Percentiles rank a stretch among this genome's conserved stretches.
Evolutionary conservation across 306 rosid species (phyloP).

Genomic region (Betula pendula): DNA sequence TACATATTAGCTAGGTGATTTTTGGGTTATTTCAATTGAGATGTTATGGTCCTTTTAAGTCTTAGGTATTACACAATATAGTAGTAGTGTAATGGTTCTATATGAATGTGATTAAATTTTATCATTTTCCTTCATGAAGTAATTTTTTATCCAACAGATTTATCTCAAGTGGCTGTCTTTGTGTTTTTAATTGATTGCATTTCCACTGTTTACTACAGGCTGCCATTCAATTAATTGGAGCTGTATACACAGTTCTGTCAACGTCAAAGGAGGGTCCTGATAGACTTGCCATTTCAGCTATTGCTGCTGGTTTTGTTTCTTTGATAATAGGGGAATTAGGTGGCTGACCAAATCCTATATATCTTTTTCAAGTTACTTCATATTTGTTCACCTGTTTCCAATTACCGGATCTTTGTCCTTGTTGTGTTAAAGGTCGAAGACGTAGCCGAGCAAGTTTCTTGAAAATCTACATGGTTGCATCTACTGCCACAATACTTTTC

Average conservation of each 20-base stretch:
- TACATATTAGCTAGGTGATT: not conserved
- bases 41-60: not conserved
- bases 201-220: slow-evolving; percentile 50
- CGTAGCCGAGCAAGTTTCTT: slow-evolving; percentile 56
- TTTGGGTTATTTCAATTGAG: not conserved
- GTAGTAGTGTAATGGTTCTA: not conserved
- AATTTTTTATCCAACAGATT: not conserved
- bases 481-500: slow-evolving; percentile 42
- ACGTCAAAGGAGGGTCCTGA: slow-evolving; percentile 40
- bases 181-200: slow-evolving; percentile 16
- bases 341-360: slow-evolving; percentile 23
- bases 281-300: slow-evolving; percentile 49
- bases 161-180: not conserved
- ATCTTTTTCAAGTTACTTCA: not conserved
- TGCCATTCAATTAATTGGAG: slow-evolving; percentile 51
- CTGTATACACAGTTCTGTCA: slow-evolving; percentile 35
- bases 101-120: not conserved
- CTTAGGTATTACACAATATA: not conserved
- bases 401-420: not conserved
- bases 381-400: slow-evolving; percentile 2
- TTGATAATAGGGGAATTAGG: slow-evolving; percentile 63
- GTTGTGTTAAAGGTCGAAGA: slow-evolving; percentile 64
- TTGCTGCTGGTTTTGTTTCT: slow-evolving; percentile 44
- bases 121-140: not conserved
- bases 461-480: slow-evolving; percentile 51